Conservation (phyloP, 108 stramenopile species). For the Fistulifera solaris region DNA sequence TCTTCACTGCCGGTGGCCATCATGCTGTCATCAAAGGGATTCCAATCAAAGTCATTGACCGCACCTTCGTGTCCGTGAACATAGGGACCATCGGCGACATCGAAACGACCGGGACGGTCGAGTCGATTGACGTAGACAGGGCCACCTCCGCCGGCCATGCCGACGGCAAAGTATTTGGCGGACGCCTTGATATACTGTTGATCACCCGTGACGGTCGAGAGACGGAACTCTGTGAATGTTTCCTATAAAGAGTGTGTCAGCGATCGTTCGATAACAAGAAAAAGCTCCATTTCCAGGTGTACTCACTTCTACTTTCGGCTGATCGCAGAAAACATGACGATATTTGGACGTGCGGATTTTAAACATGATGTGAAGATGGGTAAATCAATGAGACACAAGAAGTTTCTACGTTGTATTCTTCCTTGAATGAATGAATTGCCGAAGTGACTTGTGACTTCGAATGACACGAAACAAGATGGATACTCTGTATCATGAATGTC, state of each 20-base stretch:
- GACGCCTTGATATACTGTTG: constrained; percentile 99
- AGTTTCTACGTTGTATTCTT: too few relatives aligned
- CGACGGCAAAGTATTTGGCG: constrained; percentile 94
- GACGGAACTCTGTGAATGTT: constrained; percentile 75
- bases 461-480: too few relatives aligned
- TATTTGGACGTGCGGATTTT: constrained; percentile 83
- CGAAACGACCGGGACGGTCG: constrained; percentile 82
- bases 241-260: constrained; percentile 24
- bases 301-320: constrained; percentile 77
- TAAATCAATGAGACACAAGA: background rate
- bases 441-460: too few relatives aligned
- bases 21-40: constrained; percentile 93
- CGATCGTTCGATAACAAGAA: background rate
- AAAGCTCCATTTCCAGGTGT: too few relatives aligned
- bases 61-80: constrained; percentile 88
- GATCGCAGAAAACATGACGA: constrained; percentile 84
- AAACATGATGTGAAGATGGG: constrained; percentile 39
- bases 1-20: constrained; percentile 91
- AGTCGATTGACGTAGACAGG: constrained; percentile 82
- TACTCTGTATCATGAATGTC: too few relatives aligned
- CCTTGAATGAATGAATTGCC: too few relatives aligned
- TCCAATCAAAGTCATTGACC: constrained; percentile 96
- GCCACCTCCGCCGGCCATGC: constrained; percentile 91
- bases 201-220: constrained; percentile 93
- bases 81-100: constrained; percentile 58